phyloP scores from a whole-genome alignment of 202 grass and related monocot genomes.

The Dendrocalamus latiflorus region DNA sequence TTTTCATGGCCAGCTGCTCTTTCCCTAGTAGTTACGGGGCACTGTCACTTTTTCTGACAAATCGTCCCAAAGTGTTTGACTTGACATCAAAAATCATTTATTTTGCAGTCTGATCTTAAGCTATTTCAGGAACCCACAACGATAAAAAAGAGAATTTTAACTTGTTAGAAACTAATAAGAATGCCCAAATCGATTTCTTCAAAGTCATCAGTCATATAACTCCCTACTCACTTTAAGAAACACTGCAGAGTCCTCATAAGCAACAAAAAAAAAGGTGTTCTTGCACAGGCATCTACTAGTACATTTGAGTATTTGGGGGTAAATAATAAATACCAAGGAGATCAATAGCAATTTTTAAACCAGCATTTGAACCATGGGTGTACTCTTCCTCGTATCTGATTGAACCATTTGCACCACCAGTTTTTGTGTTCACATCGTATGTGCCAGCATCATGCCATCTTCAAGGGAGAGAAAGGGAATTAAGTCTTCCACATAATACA shows the following conservation, averaged over 20 bases:
- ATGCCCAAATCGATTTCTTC: neutral
- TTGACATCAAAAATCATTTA: neutral
- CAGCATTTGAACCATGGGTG: constrained; percentile 86
- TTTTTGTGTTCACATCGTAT: constrained; percentile 74
- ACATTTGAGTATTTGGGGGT: constrained; percentile 6
- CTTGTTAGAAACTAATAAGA: neutral
- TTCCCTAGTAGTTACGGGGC: neutral
- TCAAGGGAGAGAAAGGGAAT: constrained; percentile 4
- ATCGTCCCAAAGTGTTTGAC: neutral
- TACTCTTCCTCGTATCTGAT: constrained; percentile 84
- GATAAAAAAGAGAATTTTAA: neutral
- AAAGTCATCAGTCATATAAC: too few species aligned
- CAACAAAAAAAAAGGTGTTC: neutral
- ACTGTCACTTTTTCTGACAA: neutral
- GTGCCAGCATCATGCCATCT: constrained; percentile 99
- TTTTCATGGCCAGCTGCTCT: neutral
- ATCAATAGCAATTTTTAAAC: constrained; percentile 93
- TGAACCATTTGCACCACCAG: constrained; percentile 89
- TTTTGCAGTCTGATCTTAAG: neutral
- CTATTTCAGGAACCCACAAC: neutral
- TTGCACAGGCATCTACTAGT: neutral
- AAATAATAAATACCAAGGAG: constrained; percentile 61
- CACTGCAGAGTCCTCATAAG: neutral
- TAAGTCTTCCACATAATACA: neutral
- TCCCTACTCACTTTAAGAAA: too few species aligned